Base-by-base conservation (phyloP, 768 basidiomycete genomes). In the Russula virescens region DNA sequence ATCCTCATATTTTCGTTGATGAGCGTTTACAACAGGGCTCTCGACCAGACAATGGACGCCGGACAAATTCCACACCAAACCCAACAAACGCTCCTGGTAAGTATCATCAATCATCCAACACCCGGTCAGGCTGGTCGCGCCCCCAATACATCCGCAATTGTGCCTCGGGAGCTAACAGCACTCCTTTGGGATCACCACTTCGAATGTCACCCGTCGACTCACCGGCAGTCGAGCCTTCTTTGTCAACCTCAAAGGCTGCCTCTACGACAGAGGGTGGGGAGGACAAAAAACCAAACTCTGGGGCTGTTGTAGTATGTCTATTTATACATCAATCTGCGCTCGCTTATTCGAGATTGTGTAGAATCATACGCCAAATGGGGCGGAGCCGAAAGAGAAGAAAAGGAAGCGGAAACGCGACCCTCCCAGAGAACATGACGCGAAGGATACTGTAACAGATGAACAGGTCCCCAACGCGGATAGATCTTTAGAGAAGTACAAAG, bases 111-210 rank as follows among this genome's bases (percentile, higher is more conserved):
- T 61, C 56, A 51, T 43, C 26, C 42, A 16, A 16, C 23, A 47
- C 2, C 52, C 63, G 66, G 66, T 66, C 28, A 50, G 34, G 56
- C 55, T 48, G 53, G 64, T 55, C 45, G 48, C 62, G 58, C 50
- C 55, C 1, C 42, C 62, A 56, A 51, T 52, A 55, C 45, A 34
- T 55, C 40, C 66, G 61, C 42, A 58, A 48, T 58, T 54, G 57
- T 46, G 75, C 72, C 2, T 86, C 86, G 49, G 89, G 89, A 64
- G 82, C 87, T 69, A 92, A 92, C 68, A 80, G 73, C 69, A 87
- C 81, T 35, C 89, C 88, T 45, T 75, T 92, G 58, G 89, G 89
- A 58, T 80, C 83, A 18, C 83, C 86, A 9, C 68, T 63, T 42
- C 79, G 80, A 69, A 81, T 81, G 79, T 77, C 78, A 48, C 76